These are phyloP conservation scores for Puccinellia tenuiflora DNA, from an alignment of 176 grass and related monocot genomes.

Conservation along the genomic window DNA sequence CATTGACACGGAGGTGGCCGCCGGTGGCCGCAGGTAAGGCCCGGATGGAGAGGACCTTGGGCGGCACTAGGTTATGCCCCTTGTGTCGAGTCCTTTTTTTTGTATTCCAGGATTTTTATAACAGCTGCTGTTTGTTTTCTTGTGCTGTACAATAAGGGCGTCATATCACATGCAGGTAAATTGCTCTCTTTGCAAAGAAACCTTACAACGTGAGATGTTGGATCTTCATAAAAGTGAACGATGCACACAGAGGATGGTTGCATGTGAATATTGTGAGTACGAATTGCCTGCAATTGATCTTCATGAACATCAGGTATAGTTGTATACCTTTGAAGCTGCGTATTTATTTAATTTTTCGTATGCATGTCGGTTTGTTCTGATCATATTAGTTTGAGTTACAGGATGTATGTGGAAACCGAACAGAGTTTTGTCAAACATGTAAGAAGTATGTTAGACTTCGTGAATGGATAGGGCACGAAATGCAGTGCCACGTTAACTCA, in stretches of 20 bases:
- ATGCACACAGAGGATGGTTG: conserved; percentile 71
- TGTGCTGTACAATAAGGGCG: conserved; percentile 4
- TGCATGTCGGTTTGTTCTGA: neutral
- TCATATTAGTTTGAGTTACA: conserved; percentile 30
- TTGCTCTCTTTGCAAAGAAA: conserved; percentile 78
- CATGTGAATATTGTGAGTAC: conserved; percentile 90
- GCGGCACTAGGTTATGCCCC: too few relatives aligned
- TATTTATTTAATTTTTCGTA: neutral
- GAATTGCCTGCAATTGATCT: conserved; percentile 85
- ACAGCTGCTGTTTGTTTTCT: neutral
- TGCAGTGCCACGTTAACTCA: conserved; percentile 52
- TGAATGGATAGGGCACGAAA: conserved; percentile 69
- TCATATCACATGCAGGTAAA: conserved; percentile 48
- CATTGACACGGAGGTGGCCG: too few relatives aligned
- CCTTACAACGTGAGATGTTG: conserved; percentile 50
- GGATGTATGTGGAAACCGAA: conserved; percentile 97
- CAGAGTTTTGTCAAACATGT: conserved; percentile 74
- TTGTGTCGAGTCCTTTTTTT: too few relatives aligned
- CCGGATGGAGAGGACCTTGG: too few relatives aligned
- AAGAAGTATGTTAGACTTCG: conserved; percentile 76
- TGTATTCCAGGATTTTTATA: neutral
- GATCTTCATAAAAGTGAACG: conserved; percentile 71
- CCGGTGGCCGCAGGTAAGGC: too few relatives aligned
- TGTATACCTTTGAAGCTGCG: neutral
- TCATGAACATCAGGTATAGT: conserved; percentile 73